A percentile compares a stretch with the other conserved stretches of the same genome.
These are phyloP conservation scores for Leucocoprinus leucothites DNA, from an alignment of 768 basidiomycete genomes.

Conservation along the genomic window DNA sequence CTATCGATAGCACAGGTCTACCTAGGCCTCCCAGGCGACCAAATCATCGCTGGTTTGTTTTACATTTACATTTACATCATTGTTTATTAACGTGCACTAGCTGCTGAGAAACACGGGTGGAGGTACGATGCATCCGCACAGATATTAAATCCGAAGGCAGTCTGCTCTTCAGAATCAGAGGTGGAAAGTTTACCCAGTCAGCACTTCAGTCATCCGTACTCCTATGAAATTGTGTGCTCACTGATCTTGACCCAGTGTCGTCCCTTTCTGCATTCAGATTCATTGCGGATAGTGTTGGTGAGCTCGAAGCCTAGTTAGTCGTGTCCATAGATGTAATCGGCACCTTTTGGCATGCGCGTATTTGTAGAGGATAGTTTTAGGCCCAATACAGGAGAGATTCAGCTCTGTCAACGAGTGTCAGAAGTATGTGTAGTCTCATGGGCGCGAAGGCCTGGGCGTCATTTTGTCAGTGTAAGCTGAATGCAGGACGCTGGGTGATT, in stretches of 20 bases:
- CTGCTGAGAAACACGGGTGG: constrained; percentile 45
- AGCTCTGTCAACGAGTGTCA: not conserved
- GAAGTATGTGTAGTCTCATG: too few species aligned
- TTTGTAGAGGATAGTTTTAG: not conserved
- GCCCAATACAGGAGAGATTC: not conserved
- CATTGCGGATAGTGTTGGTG: constrained; percentile 53
- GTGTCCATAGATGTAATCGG: not conserved
- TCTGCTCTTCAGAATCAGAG: not conserved
- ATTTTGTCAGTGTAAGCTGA: not conserved
- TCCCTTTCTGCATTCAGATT: constrained; percentile 46
- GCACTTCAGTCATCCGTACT: constrained; percentile 12
- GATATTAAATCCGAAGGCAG: constrained; percentile 37
- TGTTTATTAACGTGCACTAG: constrained; percentile 24
- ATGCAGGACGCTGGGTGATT: constrained; percentile 1
- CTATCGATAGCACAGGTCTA: constrained; percentile 52
- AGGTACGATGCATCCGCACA: constrained; percentile 43
- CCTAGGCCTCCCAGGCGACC: constrained; percentile 44
- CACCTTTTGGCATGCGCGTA: not conserved
- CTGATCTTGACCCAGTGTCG: constrained; percentile 28
- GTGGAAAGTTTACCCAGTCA: not conserved
- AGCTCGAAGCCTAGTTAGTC: constrained; percentile 34
- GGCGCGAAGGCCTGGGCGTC: too few species aligned
- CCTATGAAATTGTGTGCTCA: not conserved
- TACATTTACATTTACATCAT: not conserved
- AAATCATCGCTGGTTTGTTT: constrained; percentile 35